Conservation (phyloP, 1,284 basidiomycete genomes). For the Phylloboletellus chloephorus region DNA sequence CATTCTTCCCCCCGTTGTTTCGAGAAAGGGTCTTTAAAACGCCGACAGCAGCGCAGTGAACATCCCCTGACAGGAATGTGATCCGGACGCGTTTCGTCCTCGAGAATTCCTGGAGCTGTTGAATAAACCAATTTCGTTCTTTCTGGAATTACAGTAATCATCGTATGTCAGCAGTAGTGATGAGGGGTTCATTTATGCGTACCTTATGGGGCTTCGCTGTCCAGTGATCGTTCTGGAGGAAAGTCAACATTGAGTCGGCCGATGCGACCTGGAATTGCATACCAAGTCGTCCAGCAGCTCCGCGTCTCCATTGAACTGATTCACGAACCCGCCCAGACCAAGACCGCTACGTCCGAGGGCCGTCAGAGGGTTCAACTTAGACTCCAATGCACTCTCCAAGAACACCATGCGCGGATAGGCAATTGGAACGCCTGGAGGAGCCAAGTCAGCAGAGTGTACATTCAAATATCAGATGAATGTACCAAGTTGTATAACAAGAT, state of each 20-base stretch:
- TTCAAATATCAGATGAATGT: slow-evolving; percentile 6
- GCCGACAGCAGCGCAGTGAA: slow-evolving; percentile 84
- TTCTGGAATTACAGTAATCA: slow-evolving; percentile 39
- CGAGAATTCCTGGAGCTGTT: slow-evolving; percentile 71
- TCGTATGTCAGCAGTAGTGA: neutral
- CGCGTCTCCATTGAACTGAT: slow-evolving; percentile 89
- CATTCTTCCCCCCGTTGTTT: slow-evolving; percentile 34
- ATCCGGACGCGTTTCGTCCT: slow-evolving; percentile 59
- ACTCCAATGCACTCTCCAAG: slow-evolving; percentile 71
- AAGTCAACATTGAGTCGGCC: neutral
- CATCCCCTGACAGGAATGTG: slow-evolving; percentile 86
- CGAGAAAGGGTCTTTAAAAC: slow-evolving; percentile 60
- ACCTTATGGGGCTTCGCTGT: slow-evolving; percentile 79
- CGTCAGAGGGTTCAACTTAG: slow-evolving; percentile 78
- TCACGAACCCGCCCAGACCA: slow-evolving; percentile 76
- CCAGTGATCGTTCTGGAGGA: slow-evolving; percentile 79
- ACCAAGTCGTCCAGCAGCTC: slow-evolving; percentile 90
- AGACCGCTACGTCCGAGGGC: slow-evolving; percentile 63
- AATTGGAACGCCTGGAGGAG: slow-evolving; percentile 59
- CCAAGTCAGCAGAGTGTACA: neutral
- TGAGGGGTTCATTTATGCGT: slow-evolving; percentile 1
- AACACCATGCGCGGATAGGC: slow-evolving; percentile 94
- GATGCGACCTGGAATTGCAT: slow-evolving; percentile 19
- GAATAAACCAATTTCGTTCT: slow-evolving; percentile 89
- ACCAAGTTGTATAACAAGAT: slow-evolving; percentile 80